Percentiles rank a stretch among this genome's conserved stretches.
phyloP scores from a whole-genome alignment of 345 rosid species.

The Trapa incisa region DNA sequence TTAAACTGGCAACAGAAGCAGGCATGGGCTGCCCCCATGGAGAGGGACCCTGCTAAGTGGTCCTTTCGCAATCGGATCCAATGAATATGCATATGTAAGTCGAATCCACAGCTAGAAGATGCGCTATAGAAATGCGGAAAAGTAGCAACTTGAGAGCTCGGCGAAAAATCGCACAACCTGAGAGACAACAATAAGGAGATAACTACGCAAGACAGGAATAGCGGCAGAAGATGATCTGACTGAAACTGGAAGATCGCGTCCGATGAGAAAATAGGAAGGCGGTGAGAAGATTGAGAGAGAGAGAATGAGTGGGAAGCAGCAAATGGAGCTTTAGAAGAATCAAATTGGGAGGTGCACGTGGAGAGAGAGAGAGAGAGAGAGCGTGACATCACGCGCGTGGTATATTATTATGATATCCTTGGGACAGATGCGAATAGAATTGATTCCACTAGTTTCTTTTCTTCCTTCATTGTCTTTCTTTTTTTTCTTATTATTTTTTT shows the following conservation, averaged over 20 bases:
- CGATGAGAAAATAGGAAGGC: neutral
- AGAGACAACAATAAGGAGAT: neutral
- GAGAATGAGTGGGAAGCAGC: constrained; percentile 1
- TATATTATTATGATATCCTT: neutral
- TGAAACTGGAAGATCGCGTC: neutral
- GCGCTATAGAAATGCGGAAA: neutral
- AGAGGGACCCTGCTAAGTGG: neutral
- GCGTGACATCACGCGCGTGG: neutral
- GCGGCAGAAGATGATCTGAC: neutral
- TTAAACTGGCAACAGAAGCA: neutral
- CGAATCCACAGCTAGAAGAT: neutral
- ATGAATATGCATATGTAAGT: neutral
- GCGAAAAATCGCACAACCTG: neutral
- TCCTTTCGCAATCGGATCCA: neutral
- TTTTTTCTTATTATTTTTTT: too few species aligned
- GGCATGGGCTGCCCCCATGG: neutral
- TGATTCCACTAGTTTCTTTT: too few species aligned
- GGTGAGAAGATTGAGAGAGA: neutral
- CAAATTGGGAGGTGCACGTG: constrained; percentile 8
- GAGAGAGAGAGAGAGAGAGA: neutral
- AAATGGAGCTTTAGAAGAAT: neutral
- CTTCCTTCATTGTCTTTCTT: too few species aligned
- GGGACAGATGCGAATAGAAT: neutral
- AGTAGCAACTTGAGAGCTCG: neutral
- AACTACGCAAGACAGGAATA: neutral